A percentile compares a stretch with the other conserved stretches of the same genome.
Evolutionary conservation across 441 rosid species (phyloP).

Genomic region (Adansonia grandidieri): DNA sequence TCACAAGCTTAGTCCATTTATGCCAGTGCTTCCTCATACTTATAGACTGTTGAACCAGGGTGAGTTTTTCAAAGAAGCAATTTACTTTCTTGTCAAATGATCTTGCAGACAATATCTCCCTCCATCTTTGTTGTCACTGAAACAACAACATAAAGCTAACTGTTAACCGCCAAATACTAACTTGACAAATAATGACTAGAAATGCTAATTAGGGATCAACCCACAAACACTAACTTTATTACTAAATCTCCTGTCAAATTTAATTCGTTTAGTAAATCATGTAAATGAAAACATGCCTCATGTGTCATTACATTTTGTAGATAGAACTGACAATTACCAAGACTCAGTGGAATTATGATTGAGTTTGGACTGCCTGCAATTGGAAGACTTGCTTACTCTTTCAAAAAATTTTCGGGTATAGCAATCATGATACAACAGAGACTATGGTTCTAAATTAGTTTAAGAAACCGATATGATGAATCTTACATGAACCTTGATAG

Average conservation of each 20-base stretch:
- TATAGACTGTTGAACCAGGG: slow-evolving; percentile 79
- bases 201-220: background rate
- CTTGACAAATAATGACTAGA: background rate
- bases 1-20: slow-evolving; percentile 75
- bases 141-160: background rate
- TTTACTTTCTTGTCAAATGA: slow-evolving; percentile 15
- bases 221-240: background rate
- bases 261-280: background rate
- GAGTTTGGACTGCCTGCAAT: background rate
- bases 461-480: background rate
- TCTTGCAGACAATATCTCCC: background rate
- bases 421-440: background rate
- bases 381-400: background rate
- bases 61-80: slow-evolving; percentile 36
- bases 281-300: background rate
- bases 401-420: background rate
- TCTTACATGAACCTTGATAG: background rate
- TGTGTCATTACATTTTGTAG: background rate
- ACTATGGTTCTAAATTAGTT: slow-evolving; percentile 6
- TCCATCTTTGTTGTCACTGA: background rate
- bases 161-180: background rate
- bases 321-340: background rate
- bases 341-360: background rate
- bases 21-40: slow-evolving; percentile 66
- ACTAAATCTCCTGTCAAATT: background rate